Percentiles rank a stretch among this genome's conserved stretches.
Conservation (phyloP, 345 rosid species). For the Hibiscus tridactylites region DNA sequence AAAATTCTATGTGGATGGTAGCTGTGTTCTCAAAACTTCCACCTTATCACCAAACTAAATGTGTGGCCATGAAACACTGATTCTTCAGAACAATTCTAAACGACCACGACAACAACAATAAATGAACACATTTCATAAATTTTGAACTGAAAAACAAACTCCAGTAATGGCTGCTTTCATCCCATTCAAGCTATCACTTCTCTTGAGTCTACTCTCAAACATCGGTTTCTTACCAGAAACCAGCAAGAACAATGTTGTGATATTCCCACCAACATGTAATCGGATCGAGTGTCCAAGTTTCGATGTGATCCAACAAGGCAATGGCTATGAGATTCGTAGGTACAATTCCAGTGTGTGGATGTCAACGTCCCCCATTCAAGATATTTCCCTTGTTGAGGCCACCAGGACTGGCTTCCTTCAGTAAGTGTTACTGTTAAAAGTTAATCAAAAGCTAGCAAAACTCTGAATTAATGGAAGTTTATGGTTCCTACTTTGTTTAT, state of each 20-base stretch:
- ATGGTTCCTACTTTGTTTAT: background rate
- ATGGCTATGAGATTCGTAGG: constrained; percentile 65
- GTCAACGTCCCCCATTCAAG: constrained; percentile 58
- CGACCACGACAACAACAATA: background rate
- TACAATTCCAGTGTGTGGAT: constrained; percentile 56
- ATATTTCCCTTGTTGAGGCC: constrained; percentile 67
- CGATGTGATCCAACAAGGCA: constrained; percentile 37
- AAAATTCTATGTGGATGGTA: background rate
- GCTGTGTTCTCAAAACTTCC: background rate
- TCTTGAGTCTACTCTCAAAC: constrained; percentile 43
- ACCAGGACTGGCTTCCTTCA: constrained; percentile 63
- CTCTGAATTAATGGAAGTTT: background rate
- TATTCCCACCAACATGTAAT: constrained; percentile 58
- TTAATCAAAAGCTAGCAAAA: background rate
- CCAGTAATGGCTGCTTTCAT: constrained; percentile 27
- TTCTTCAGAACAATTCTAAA: background rate
- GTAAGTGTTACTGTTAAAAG: constrained; percentile 19
- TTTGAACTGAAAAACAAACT: background rate
- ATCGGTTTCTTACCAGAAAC: constrained; percentile 14
- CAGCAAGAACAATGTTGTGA: background rate
- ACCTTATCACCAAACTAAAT: background rate
- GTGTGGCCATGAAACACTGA: background rate
- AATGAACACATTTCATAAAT: background rate
- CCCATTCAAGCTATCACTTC: constrained; percentile 32
- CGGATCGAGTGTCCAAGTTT: constrained; percentile 76